A percentile compares a stretch with the other conserved stretches of the same genome.
These are phyloP conservation scores for Chaetomiaceae sp. DNA, from an alignment of 2,329 filamentous ascomycete species.

Conservation along the genomic window DNA sequence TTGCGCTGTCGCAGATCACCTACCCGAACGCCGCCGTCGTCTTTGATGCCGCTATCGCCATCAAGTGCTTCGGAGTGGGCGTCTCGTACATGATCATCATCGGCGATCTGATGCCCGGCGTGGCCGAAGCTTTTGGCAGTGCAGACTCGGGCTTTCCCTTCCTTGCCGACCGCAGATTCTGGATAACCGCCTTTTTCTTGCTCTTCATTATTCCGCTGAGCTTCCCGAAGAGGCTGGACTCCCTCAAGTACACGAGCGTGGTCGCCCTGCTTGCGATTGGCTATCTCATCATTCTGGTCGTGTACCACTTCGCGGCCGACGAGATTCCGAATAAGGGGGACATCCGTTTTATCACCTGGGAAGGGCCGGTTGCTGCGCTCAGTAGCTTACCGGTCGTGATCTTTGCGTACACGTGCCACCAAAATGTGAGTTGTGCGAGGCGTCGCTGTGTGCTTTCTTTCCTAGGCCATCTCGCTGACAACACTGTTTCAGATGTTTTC, in stretches of 20 bases:
- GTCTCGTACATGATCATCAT: constrained; percentile 99
- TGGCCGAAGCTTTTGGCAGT: constrained; percentile 73
- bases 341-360: constrained; percentile 71
- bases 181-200: constrained; percentile 99
- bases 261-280: constrained; percentile 88
- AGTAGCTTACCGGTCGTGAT: constrained; percentile 91
- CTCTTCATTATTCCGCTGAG: constrained; percentile 90
- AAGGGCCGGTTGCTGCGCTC: constrained; percentile 70
- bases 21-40: constrained; percentile 94
- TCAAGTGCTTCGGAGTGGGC: constrained; percentile 97
- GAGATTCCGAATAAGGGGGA: constrained; percentile 67
- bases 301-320: constrained; percentile 87
- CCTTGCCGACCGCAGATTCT: constrained; percentile 86
- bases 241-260: constrained; percentile 93
- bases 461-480: constrained; percentile 27
- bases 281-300: constrained; percentile 86
- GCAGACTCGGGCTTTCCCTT: constrained; percentile 62
- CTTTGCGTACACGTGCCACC: constrained; percentile 99
- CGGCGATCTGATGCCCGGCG: constrained; percentile 94
- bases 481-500: constrained; percentile 76
- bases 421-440: constrained; percentile 73
- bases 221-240: constrained; percentile 86
- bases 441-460: neutral
- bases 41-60: constrained; percentile 91
- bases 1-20: constrained; percentile 92